phyloP scores from a whole-genome alignment of 2,329 filamentous ascomycete genomes.

The Neocatenulostroma microsporum region DNA sequence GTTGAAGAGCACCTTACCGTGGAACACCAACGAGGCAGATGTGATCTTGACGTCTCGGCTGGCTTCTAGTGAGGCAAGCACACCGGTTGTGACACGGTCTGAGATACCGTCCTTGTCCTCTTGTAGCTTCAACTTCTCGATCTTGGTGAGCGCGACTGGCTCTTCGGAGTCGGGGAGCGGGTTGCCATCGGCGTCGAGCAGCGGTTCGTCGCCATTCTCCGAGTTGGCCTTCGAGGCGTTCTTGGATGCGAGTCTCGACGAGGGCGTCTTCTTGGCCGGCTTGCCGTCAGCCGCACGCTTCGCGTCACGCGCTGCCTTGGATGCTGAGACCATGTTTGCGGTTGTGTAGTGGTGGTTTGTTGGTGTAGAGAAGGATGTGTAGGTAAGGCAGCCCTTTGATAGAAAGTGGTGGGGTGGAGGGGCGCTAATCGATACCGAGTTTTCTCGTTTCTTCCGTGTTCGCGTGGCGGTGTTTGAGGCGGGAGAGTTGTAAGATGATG shows the following conservation, averaged over 20 bases:
- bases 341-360: slow-evolving; percentile 2
- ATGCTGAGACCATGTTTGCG: slow-evolving; percentile 57
- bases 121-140: slow-evolving; percentile 83
- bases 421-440: slow-evolving; percentile 1
- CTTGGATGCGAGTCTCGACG: slow-evolving; percentile 63
- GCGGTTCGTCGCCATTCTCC: slow-evolving; percentile 61
- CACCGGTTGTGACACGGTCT: slow-evolving; percentile 96
- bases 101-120: slow-evolving; percentile 95
- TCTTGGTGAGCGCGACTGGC: slow-evolving; percentile 64
- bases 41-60: slow-evolving; percentile 97
- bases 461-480: not conserved
- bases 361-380: not conserved
- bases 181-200: slow-evolving; percentile 55
- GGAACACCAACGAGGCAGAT: slow-evolving; percentile 88
- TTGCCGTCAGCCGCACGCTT: slow-evolving; percentile 61
- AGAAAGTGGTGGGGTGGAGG: not conserved
- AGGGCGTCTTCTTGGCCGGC: slow-evolving; percentile 66
- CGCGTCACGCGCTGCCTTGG: slow-evolving; percentile 60
- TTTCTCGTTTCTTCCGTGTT: no score
- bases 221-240: slow-evolving; percentile 55
- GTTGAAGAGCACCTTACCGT: slow-evolving; percentile 91
- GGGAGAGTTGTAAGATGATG: not conserved
- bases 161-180: slow-evolving; percentile 49
- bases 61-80: slow-evolving; percentile 72
- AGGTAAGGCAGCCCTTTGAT: not conserved